Evolutionary conservation across 495 filamentous ascomycete genomes (phyloP), one percentile per base, ranked within the genome.

Genomic region (Neurospora sp.): DNA sequence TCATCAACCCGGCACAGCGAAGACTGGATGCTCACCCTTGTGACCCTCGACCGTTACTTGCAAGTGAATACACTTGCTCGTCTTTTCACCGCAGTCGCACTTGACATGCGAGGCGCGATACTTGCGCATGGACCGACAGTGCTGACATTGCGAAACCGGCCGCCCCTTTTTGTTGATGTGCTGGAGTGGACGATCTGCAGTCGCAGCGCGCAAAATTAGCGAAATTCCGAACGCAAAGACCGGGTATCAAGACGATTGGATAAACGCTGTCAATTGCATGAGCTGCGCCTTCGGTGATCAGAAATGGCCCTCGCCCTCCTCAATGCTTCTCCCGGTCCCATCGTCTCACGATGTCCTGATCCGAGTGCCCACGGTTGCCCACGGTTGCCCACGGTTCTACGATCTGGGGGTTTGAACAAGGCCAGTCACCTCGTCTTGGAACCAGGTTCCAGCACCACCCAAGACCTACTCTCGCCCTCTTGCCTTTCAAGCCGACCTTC

Each of bases 101-200:
- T 94, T 95, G 77, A 94, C 89, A 84, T 99, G 96, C 73, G 94
- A 92, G 74, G 96, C 91, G 74, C 96, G 93, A 81, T 94, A 96
- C 88, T 98, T 98, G 88, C 96, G 94, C 85, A 97, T 92, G 76
- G 91, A 89, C 83, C 96, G 94, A 83, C 96, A 99, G 85, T 98
- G 96, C 78, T 92, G 87, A 82, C 96, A 99, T 91, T 99, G 96
- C 82, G 95, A 97, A 78, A 98, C 95, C 76, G 96, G 96, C 77
- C 96, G 92, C 82, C 96, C 96, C 78, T 99, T 98, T 84, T 97
- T 97, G 85, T 96, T 96, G 87, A 98, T 97, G 81, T 96, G 96
- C 80, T 91, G 90, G 74, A 99, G 89, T 75, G 92, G 92, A 77
- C 96, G 93, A 82, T 98, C 96, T 98, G 80, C 74, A 72, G 39